Conservation (phyloP, 352 stramenopile genomes). For the Aphanomyces cochlioides region DNA sequence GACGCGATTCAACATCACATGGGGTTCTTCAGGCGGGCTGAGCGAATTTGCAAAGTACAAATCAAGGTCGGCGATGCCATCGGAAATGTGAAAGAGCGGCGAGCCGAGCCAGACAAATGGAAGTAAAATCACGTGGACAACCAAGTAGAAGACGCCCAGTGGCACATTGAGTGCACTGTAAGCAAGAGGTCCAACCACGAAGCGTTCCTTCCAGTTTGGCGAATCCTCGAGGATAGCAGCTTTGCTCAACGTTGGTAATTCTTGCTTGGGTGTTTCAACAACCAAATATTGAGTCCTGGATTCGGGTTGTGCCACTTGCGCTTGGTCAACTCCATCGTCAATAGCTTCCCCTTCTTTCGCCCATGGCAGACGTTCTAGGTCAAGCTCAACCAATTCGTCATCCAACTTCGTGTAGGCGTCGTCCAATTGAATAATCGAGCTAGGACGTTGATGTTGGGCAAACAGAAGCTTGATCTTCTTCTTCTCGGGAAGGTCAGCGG, state of each 20-base stretch:
- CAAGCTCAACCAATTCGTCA: not conserved
- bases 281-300: too few relatives aligned
- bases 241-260: not conserved
- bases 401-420: not conserved
- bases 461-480: conserved; percentile 65
- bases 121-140: conserved; percentile 58
- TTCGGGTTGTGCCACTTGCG: not conserved
- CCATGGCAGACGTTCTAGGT: conserved; percentile 11
- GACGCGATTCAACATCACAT: conserved; percentile 9
- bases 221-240: not conserved
- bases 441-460: conserved; percentile 37
- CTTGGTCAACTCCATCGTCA: not conserved
- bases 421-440: not conserved
- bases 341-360: conserved; percentile 7
- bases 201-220: conserved; percentile 22
- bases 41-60: conserved; percentile 60
- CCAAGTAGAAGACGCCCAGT: conserved; percentile 48
- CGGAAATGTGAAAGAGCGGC: conserved; percentile 35
- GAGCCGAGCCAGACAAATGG: conserved; percentile 48
- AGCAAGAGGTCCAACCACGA: not conserved
- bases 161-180: conserved; percentile 37
- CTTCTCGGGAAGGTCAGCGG: conserved; percentile 61
- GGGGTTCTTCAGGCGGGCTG: conserved; percentile 16
- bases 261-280: not conserved
- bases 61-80: conserved; percentile 71